These are phyloP conservation scores for Thermoascus crustaceus DNA, from an alignment of 2,329 filamentous ascomycete species.

Conservation along the genomic window DNA sequence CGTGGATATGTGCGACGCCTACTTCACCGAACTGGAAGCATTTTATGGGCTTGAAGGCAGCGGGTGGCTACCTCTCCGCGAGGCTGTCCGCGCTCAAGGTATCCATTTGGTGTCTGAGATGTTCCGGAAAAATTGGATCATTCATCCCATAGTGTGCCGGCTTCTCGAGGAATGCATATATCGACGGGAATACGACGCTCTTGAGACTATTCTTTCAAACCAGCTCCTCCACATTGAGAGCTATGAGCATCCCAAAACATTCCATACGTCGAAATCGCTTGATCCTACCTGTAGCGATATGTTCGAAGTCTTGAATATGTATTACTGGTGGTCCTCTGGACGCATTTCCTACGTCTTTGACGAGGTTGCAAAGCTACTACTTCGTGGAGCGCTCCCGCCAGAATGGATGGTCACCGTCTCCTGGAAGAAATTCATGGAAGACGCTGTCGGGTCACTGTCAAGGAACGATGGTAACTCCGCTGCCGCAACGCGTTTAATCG, in stretches of 20 bases:
- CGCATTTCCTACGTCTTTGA: slow-evolving; percentile 24
- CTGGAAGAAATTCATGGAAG: slow-evolving; percentile 29
- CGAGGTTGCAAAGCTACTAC: slow-evolving; percentile 28
- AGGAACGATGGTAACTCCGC: slow-evolving; percentile 25
- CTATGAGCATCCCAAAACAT: slow-evolving; percentile 21
- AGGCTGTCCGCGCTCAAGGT: slow-evolving; percentile 34
- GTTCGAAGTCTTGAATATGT: slow-evolving; percentile 23
- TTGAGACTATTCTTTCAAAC: slow-evolving; percentile 25
- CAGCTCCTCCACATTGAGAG: slow-evolving; percentile 20
- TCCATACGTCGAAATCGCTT: slow-evolving; percentile 15
- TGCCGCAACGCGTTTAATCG: slow-evolving; percentile 23
- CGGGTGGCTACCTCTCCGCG: slow-evolving; percentile 34
- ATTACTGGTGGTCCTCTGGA: slow-evolving; percentile 14
- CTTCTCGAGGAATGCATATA: slow-evolving; percentile 26
- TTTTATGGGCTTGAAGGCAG: slow-evolving; percentile 26
- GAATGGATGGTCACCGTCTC: slow-evolving; percentile 34
- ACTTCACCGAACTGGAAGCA: slow-evolving; percentile 35
- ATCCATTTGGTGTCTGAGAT: slow-evolving; percentile 30
- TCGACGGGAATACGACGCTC: slow-evolving; percentile 27
- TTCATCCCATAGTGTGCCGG: slow-evolving; percentile 21
- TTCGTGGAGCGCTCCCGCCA: slow-evolving; percentile 23
- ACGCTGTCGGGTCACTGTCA: slow-evolving; percentile 30
- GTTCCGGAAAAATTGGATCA: slow-evolving; percentile 29
- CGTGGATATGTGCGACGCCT: slow-evolving; percentile 33
- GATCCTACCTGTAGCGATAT: slow-evolving; percentile 21